Evolutionary conservation across 176 grass and related monocot species (phyloP).

Genomic region (Carex scoparia): DNA sequence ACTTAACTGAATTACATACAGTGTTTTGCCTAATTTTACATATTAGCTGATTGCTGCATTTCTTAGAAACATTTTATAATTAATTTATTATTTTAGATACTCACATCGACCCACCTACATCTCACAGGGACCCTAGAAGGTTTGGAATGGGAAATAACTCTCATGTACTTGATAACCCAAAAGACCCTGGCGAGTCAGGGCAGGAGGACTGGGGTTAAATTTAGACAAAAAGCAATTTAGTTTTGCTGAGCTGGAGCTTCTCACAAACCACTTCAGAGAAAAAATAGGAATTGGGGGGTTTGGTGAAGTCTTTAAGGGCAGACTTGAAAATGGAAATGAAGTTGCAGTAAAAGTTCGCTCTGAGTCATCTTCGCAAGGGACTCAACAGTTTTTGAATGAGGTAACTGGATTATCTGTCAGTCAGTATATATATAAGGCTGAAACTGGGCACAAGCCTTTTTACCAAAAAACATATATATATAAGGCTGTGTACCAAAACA

Average conservation of each 20-base stretch:
- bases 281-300: slow-evolving; percentile 42
- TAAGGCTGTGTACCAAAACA: no score
- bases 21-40: background rate
- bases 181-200: background rate
- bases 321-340: slow-evolving; percentile 35
- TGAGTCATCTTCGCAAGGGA: slow-evolving; percentile 34
- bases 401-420: background rate
- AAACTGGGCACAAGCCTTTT: no score
- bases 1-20: background rate
- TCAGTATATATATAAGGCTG: background rate
- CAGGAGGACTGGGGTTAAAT: background rate
- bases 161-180: background rate
- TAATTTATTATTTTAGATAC: background rate
- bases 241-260: slow-evolving; percentile 28
- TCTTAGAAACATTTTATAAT: background rate
- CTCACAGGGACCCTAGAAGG: background rate
- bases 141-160: background rate
- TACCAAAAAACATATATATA: no score
- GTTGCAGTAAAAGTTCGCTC: slow-evolving; percentile 48
- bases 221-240: slow-evolving; percentile 35
- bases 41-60: background rate
- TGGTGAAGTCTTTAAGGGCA: slow-evolving; percentile 39
- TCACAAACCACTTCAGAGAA: slow-evolving; percentile 33
- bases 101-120: background rate
- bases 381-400: slow-evolving; percentile 52